Percentiles rank a stretch among this genome's conserved stretches.
These are phyloP conservation scores for Ustulina deusta DNA, from an alignment of 2,329 filamentous ascomycete genomes.

Conservation along the genomic window DNA sequence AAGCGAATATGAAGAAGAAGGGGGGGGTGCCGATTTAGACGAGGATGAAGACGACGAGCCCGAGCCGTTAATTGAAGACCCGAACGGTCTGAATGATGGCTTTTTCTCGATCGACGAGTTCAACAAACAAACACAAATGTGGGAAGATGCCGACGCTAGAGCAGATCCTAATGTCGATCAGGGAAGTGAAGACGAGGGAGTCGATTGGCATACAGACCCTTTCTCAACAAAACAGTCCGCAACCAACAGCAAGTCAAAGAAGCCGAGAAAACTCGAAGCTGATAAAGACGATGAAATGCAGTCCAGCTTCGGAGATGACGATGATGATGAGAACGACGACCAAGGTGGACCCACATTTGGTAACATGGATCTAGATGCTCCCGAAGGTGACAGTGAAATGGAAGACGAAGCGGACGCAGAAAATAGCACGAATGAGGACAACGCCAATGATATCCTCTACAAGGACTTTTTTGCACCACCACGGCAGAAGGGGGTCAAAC, in stretches of 20 bases:
- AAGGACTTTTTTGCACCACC: constrained; percentile 94
- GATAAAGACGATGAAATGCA: constrained; percentile 55
- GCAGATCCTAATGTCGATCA: constrained; percentile 80
- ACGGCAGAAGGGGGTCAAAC: constrained; percentile 74
- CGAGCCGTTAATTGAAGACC: constrained; percentile 75
- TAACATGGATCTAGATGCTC: constrained; percentile 78
- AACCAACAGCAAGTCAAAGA: constrained; percentile 49
- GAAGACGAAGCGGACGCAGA: constrained; percentile 73
- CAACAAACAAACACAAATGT: constrained; percentile 90
- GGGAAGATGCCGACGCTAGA: constrained; percentile 85
- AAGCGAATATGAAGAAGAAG: constrained; percentile 51
- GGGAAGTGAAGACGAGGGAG: constrained; percentile 84
- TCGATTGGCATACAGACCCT: constrained; percentile 90
- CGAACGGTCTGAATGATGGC: constrained; percentile 90
- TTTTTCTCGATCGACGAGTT: constrained; percentile 99
- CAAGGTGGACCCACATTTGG: constrained; percentile 87
- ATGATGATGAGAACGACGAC: constrained; percentile 78
- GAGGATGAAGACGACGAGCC: constrained; percentile 60
- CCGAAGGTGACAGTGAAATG: constrained; percentile 75
- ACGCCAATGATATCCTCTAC: constrained; percentile 91
- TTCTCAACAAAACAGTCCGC: constrained; percentile 56
- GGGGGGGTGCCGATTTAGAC: constrained; percentile 56
- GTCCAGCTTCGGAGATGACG: constrained; percentile 64
- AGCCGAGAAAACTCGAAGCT: constrained; percentile 52
- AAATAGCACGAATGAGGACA: constrained; percentile 68